Evolutionary conservation across 2,329 filamentous ascomycete genomes (phyloP), one percentile per base, ranked within the genome.

Genomic region (Pyrenophora tritici-repentis): DNA sequence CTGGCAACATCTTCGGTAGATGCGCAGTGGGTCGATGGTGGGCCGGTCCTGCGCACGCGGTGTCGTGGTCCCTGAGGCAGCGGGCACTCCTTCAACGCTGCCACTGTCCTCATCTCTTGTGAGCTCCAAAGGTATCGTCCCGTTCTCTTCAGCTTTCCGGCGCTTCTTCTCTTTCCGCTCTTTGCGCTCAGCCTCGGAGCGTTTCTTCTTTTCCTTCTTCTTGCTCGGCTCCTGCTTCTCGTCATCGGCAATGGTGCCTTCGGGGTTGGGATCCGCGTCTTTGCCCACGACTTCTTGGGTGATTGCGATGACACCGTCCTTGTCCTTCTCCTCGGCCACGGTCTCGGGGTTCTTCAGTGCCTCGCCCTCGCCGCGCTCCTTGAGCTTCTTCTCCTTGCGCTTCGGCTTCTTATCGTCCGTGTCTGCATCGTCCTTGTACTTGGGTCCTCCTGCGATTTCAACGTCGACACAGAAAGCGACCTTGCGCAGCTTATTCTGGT

Each of bases 401-500:
- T 82, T 83, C 50, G 83, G 82, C 36, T 76, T 75, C n/a, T 73
- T 66, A 47, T 77, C 56, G 69, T 76, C 47, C 65, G 65, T 43
- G 6, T 82, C 81, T 13, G 79, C 79, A 3, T 94, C 89, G 12
- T 79, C 75, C 39, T 71, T 76, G 62, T 95, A 94, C 62, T 85
- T 86, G 18, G 92, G 90, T 67, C 90, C 86, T 0, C 91, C 90
- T 3, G 93, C 93, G 67, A 99, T 96, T 73, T 99, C 94, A 4
- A 99, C 92, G 67, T 99, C 94, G 2, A 99, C 94, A 63, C 90
- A 96, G 68, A 99, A 99, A 0, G 93, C 89, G 0, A 99, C 94
- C 45, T 91, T 85, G 46, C 91, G 84, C 53, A 99, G 75, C 71
- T 94, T 96, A 41, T 85, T 84, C 65, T 87, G 85, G 59, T 91